Percentiles rank a stretch among this genome's conserved stretches.
These are phyloP conservation scores for Pogostemon cablin DNA, from an alignment of 257 asterid species.

Conservation along the genomic window DNA sequence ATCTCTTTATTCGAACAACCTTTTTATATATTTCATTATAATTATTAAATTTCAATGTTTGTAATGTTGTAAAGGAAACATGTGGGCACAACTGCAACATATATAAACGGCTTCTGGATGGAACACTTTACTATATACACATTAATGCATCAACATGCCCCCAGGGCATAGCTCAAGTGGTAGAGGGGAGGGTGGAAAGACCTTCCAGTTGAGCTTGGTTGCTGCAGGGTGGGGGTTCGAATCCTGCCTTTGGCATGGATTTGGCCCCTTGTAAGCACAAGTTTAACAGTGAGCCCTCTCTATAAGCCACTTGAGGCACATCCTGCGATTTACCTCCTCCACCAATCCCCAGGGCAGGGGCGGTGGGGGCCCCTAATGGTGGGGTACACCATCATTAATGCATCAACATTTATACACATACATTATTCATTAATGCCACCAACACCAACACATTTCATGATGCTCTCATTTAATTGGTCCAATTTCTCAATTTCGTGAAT, in stretches of 20 bases:
- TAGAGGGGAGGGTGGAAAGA: no score
- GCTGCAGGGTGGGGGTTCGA: no score
- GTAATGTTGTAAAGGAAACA: conserved; percentile 36
- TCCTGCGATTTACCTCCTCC: no score
- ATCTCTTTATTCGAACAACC: background rate
- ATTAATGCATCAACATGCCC: conserved; percentile 31
- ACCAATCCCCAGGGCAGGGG: no score
- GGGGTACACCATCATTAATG: no score
- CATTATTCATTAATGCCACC: background rate
- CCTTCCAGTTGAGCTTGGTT: no score
- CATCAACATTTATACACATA: conserved; percentile 12
- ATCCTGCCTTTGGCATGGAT: no score
- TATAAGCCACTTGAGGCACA: no score
- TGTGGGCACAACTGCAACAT: conserved; percentile 43
- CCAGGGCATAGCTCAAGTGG: no score
- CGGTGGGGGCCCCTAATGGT: no score
- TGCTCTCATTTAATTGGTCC: conserved; percentile 14
- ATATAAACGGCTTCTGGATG: conserved; percentile 29
- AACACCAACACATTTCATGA: conserved; percentile 28
- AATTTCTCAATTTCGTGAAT: background rate
- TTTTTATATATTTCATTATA: background rate
- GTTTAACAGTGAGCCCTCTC: no score
- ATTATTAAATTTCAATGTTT: background rate
- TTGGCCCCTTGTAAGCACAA: no score
- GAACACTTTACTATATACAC: conserved; percentile 22